Base-by-base conservation (phyloP, 352 stramenopile genomes). In the Blastocystis sp. region DNA sequence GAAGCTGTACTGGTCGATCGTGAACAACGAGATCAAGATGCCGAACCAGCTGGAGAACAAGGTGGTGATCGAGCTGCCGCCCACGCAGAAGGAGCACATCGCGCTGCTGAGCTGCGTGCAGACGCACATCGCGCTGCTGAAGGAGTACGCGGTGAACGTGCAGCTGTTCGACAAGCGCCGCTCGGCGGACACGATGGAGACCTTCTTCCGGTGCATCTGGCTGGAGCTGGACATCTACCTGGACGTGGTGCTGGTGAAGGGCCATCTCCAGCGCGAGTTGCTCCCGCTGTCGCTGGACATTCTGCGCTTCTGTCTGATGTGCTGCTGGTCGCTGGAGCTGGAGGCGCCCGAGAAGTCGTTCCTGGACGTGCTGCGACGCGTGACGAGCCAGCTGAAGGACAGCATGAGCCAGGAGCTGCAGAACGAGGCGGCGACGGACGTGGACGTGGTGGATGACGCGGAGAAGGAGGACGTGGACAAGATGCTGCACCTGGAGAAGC, bases 21-120 rank as follows among this genome's bases (percentile, higher is more conserved):
- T 77, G 24, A 77, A 77, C 68, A 77, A 77, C 48, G 68, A 77
- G 68, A 77, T 77, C 68, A 77, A 77, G 43, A 77, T 77, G 68
- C 68, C 68, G 17, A 77, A 77, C 28, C 68, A 77, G 48, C 3
- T 59, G 17, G 28, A n/a, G 68, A 61, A 77, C 68, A 57, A 77
- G 48, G 10, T 40, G 68, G 48, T 77, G 42, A 38, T 43, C 14
- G 68, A 77, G 68, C 42, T 57, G 40, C 21, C 68, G 42, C 43
- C 68, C 4, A 10, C 45, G 42, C 28, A 77, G 68, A 77, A 77
- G 48, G 28, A 77, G n/a, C n/a, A 42, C 19, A 24, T 61, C 21
- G n/a, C 28, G 42, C 68, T 77, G 17, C 68, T 77, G 17, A 48
- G n/a, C 17, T 38, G 28, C 48, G 38, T 77, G 24, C 68, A 77